Evolutionary conservation across 352 stramenopile species (phyloP), one percentile per base, ranked within the genome.

Genomic region (Globisporangium canariense): DNA sequence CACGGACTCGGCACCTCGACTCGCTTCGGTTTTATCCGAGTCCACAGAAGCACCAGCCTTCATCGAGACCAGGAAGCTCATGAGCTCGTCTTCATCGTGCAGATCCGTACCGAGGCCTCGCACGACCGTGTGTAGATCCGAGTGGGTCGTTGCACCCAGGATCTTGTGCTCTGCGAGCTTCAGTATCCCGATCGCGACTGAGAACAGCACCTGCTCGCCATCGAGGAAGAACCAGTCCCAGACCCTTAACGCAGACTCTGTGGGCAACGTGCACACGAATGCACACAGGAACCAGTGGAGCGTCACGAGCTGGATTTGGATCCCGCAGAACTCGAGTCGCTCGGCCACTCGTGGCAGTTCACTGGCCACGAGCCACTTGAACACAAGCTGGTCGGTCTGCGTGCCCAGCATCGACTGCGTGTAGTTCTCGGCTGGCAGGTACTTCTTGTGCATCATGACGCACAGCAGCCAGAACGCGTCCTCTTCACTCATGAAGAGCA

Each of bases 271-370:
- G 61, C 90, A 91, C 20, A 94, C 73, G 76, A 94, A 95, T 1
- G 84, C 70, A 62, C 86, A 95, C 3, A 95, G 64, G 56, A 94
- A 95, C 86, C 86, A 95, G 50, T 94, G 83, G 2, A 91, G 68
- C n/a, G 86, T 91, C n/a, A 93, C 67, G 22, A 91, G 74, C 32
- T 90, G 72, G 36, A 95, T 76, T 51, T 85, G 76, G 41, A 88
- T 80, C 3, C 78, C 78, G 34, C 62, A 70, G 0, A 53, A 13
- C 14, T 80, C 73, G 5, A 86, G 68, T 10, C 61, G 52, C 2
- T 51, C 68, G 3, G 69, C 58, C 0, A 94, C 41, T 4, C 59
- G 49, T 0, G 84, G 84, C 0, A 93, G 62, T 34, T 91, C 70
- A 11, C 74, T 69, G 14, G 47, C 52, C 11, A 94, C 74, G 20